phyloP scores from a whole-genome alignment of 768 basidiomycete species.

The Suillus occidentalis region DNA sequence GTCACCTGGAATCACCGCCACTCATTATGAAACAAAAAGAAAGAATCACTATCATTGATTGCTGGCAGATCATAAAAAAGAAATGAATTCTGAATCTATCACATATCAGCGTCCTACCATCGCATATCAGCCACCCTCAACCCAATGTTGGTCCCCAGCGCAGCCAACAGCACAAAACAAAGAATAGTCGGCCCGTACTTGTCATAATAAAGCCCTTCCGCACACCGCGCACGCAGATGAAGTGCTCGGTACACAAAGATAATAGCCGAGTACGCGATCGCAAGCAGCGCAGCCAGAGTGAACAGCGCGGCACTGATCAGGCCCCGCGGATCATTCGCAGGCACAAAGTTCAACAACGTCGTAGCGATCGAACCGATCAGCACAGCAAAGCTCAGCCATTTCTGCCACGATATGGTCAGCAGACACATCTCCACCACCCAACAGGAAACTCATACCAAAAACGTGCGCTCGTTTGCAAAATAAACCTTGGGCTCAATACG shows the following conservation, averaged over 20 bases:
- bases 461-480: slow-evolving; percentile 94
- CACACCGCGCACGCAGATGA: slow-evolving; percentile 65
- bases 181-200: slow-evolving; percentile 82
- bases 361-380: slow-evolving; percentile 90
- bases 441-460: slow-evolving; percentile 61
- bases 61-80: neutral
- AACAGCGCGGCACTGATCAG: slow-evolving; percentile 87
- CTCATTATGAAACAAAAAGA: no score
- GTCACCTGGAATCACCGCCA: no score
- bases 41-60: no score
- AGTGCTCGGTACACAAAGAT: slow-evolving; percentile 79
- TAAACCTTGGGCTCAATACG: slow-evolving; percentile 98
- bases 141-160: slow-evolving; percentile 74
- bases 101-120: slow-evolving; percentile 37
- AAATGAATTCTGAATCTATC: neutral
- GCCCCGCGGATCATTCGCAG: slow-evolving; percentile 69
- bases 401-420: slow-evolving; percentile 42
- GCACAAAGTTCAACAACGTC: slow-evolving; percentile 82
- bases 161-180: slow-evolving; percentile 65
- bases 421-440: slow-evolving; percentile 5
- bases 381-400: slow-evolving; percentile 87
- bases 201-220: slow-evolving; percentile 86
- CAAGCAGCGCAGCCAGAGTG: slow-evolving; percentile 83
- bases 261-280: slow-evolving; percentile 83
- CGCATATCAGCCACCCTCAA: slow-evolving; percentile 61